Evolutionary conservation across 495 filamentous ascomycete genomes (phyloP).

Genomic region (Poronia punctata): DNA sequence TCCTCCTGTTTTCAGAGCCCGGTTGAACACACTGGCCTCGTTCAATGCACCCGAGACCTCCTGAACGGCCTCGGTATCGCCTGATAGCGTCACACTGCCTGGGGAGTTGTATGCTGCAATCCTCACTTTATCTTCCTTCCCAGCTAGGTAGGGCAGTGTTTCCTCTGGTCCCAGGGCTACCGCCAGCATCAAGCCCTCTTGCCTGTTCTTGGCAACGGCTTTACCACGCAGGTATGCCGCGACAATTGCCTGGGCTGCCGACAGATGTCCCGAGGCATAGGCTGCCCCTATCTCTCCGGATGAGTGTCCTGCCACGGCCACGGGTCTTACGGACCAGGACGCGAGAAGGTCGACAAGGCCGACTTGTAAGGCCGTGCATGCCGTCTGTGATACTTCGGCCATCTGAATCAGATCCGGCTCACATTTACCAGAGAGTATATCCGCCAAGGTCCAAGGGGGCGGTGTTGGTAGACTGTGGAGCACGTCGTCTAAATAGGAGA

Average conservation of each 20-base stretch:
- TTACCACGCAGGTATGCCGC: slow-evolving; percentile 24
- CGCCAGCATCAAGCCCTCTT: slow-evolving; percentile 29
- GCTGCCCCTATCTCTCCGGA: slow-evolving; percentile 32
- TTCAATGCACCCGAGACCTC: slow-evolving; percentile 38
- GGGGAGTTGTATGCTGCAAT: slow-evolving; percentile 35
- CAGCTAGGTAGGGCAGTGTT: background rate
- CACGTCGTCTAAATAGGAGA: background rate
- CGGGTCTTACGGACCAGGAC: slow-evolving; percentile 35
- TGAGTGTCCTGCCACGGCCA: slow-evolving; percentile 27
- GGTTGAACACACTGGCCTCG: slow-evolving; percentile 38
- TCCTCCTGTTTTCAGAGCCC: slow-evolving; percentile 27
- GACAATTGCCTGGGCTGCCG: slow-evolving; percentile 13
- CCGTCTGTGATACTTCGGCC: slow-evolving; percentile 27
- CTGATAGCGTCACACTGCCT: slow-evolving; percentile 26
- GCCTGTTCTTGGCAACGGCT: slow-evolving; percentile 11
- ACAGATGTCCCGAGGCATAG: slow-evolving; percentile 22
- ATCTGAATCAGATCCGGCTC: slow-evolving; percentile 18
- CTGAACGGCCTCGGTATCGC: slow-evolving; percentile 23
- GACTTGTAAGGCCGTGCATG: slow-evolving; percentile 36
- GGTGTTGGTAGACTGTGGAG: background rate
- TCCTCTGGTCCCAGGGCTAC: slow-evolving; percentile 26
- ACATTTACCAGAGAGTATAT: slow-evolving; percentile 15
- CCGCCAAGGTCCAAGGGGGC: slow-evolving; percentile 6
- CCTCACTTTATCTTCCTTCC: slow-evolving; percentile 1
- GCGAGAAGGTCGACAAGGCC: slow-evolving; percentile 41